phyloP scores from a whole-genome alignment of 495 filamentous ascomycete species.

The Evernia prunastri region DNA sequence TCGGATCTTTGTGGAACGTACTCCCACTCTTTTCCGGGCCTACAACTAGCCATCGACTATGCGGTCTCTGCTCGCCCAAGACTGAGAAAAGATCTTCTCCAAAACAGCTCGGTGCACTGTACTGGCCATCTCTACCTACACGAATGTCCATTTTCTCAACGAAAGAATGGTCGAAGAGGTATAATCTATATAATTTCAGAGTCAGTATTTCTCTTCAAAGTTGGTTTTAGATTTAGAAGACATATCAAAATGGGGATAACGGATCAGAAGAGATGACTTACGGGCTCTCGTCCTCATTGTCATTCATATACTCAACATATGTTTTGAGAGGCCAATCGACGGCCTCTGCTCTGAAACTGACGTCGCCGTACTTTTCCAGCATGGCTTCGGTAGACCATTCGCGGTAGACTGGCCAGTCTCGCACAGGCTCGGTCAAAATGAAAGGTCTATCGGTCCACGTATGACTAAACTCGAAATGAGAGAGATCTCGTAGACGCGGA shows the following conservation, averaged over 20 bases:
- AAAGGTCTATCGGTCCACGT: conserved; percentile 80
- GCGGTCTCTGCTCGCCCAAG: conserved; percentile 72
- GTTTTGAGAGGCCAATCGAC: conserved; percentile 82
- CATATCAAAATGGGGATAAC: too few species aligned
- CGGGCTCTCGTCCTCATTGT: conserved; percentile 83
- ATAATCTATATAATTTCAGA: too few species aligned
- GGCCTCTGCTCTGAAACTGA: conserved; percentile 80
- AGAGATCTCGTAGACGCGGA: conserved; percentile 58
- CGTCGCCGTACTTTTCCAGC: conserved; percentile 53
- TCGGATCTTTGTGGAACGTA: conserved; percentile 88
- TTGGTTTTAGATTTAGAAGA: too few species aligned
- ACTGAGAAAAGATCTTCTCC: conserved; percentile 82
- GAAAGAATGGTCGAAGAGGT: conserved; percentile 85
- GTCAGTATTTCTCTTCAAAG: too few species aligned
- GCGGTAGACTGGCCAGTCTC: conserved; percentile 70
- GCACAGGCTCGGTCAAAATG: conserved; percentile 79
- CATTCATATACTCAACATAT: conserved; percentile 78
- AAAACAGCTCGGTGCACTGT: conserved; percentile 83
- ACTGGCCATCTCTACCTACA: conserved; percentile 56
- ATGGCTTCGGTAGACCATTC: conserved; percentile 66
- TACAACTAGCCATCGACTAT: conserved; percentile 88
- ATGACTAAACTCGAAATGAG: conserved; percentile 62
- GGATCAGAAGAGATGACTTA: too few species aligned
- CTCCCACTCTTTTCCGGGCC: conserved; percentile 86
- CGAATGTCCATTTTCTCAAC: conserved; percentile 77